phyloP scores from a whole-genome alignment of 169 alveolate species.

The Plasmodium fragile region DNA sequence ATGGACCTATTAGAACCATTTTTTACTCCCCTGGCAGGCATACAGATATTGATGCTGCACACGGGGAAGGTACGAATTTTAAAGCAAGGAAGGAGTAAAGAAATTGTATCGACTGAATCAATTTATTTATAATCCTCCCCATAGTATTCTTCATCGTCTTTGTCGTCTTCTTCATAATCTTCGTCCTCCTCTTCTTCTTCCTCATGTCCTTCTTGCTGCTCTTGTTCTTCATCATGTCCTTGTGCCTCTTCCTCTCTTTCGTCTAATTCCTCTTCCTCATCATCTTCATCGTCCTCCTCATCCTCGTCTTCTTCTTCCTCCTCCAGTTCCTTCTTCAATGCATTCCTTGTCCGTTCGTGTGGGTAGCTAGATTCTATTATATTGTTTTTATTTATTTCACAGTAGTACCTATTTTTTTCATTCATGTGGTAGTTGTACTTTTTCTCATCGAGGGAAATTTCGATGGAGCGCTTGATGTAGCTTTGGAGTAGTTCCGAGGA shows the following conservation, averaged over 20 bases:
- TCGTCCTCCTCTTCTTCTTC: constrained; percentile 10
- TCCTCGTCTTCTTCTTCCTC: constrained; percentile 21
- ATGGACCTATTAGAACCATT: neutral
- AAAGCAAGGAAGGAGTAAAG: neutral
- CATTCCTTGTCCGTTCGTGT: constrained; percentile 55
- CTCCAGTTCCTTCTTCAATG: constrained; percentile 31
- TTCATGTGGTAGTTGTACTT: constrained; percentile 15
- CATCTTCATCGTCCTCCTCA: constrained; percentile 15
- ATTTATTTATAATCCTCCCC: constrained; percentile 9
- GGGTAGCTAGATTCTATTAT: constrained; percentile 53
- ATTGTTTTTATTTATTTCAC: constrained; percentile 59
- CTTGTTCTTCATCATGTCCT: neutral
- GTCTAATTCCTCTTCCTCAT: constrained; percentile 18
- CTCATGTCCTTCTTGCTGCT: neutral
- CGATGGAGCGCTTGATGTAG: constrained; percentile 41
- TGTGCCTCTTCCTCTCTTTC: constrained; percentile 18
- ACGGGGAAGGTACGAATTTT: neutral
- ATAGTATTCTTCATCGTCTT: constrained; percentile 19
- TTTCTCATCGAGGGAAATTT: constrained; percentile 30
- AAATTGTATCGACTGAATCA: neutral
- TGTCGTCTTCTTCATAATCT: neutral
- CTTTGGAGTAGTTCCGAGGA: constrained; percentile 67
- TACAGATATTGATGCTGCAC: neutral
- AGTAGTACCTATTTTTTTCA: constrained; percentile 29
- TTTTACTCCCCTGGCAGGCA: neutral